Conservation (phyloP, 2,329 filamentous ascomycete species). For the Akanthomyces muscarius region DNA sequence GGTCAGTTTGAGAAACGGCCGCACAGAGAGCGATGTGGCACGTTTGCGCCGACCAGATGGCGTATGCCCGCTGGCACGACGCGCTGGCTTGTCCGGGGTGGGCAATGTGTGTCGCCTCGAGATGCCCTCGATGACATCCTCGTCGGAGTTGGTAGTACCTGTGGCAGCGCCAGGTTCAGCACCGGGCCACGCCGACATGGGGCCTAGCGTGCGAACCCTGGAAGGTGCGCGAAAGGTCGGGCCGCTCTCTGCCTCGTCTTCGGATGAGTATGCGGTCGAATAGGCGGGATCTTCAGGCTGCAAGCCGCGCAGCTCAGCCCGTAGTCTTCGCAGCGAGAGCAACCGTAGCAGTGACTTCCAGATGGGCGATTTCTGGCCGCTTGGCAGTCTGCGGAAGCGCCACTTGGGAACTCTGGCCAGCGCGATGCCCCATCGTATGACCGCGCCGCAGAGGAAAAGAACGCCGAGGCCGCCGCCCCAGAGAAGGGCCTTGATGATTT, state of each 20-base stretch:
- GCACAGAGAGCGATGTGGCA: slow-evolving; percentile 58
- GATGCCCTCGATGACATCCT: slow-evolving; percentile 22
- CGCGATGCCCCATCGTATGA: slow-evolving; percentile 78
- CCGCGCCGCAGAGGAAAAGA: slow-evolving; percentile 66
- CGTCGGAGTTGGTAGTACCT: slow-evolving; percentile 20
- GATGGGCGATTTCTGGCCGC: slow-evolving; percentile 32
- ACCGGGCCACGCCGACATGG: not conserved
- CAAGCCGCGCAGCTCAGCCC: slow-evolving; percentile 33
- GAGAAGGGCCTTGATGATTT: slow-evolving; percentile 79
- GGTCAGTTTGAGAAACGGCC: slow-evolving; percentile 77
- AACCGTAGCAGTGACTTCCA: slow-evolving; percentile 39
- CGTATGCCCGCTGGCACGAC: slow-evolving; percentile 47
- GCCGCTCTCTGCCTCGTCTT: slow-evolving; percentile 28
- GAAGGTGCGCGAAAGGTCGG: slow-evolving; percentile 21
- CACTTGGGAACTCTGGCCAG: slow-evolving; percentile 86
- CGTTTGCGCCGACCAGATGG: slow-evolving; percentile 64
- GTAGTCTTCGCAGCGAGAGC: slow-evolving; percentile 46
- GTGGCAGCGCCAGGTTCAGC: slow-evolving; percentile 17
- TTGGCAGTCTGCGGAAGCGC: slow-evolving; percentile 66
- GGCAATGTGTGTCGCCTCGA: slow-evolving; percentile 52
- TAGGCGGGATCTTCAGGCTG: slow-evolving; percentile 30
- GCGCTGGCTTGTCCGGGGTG: slow-evolving; percentile 31
- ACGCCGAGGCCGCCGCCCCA: slow-evolving; percentile 79
- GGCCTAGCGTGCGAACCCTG: slow-evolving; percentile 29
- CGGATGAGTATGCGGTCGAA: slow-evolving; percentile 30